Conservation (phyloP, 768 basidiomycete genomes). For the Pleurotus sapidus region DNA sequence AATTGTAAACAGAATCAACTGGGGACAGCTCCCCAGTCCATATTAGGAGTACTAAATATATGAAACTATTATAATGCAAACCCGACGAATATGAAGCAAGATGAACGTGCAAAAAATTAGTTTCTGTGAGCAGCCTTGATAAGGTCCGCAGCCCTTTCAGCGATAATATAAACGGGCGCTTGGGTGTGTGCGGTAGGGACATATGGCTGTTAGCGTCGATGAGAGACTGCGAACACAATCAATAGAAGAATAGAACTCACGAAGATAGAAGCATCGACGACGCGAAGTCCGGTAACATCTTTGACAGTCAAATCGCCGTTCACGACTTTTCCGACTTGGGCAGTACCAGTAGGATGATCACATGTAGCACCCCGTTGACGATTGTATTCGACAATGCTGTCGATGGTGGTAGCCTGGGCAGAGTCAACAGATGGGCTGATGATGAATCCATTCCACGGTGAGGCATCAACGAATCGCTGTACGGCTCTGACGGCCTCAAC, state of each 20-base stretch:
- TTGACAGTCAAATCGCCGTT: constrained; percentile 9
- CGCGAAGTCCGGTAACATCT: constrained; percentile 24
- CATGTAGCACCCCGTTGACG: constrained; percentile 13
- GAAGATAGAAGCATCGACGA: constrained; percentile 36
- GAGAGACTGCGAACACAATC: background rate
- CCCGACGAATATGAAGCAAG: no score
- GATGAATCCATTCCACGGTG: constrained; percentile 26
- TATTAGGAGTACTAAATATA: no score
- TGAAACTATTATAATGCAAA: no score
- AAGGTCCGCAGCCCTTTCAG: constrained; percentile 26
- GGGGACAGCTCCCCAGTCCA: no score
- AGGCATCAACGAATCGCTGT: constrained; percentile 20
- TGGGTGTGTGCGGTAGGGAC: constrained; percentile 25
- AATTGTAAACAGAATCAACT: no score
- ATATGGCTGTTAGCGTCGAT: constrained; percentile 15
- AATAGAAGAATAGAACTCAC: constrained; percentile 16
- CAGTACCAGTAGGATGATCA: constrained; percentile 25
- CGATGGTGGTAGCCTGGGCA: constrained; percentile 23
- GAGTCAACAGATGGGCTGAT: constrained; percentile 13
- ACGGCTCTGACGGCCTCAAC: constrained; percentile 21
- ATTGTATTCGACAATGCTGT: constrained; percentile 18
- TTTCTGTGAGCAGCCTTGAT: constrained; percentile 15
- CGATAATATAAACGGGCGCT: constrained; percentile 23
- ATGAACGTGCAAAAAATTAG: no score
- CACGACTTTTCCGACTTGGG: constrained; percentile 29